Base-by-base conservation (phyloP, 495 filamentous ascomycete species). In the Pseudomonodictys pantanalensis region DNA sequence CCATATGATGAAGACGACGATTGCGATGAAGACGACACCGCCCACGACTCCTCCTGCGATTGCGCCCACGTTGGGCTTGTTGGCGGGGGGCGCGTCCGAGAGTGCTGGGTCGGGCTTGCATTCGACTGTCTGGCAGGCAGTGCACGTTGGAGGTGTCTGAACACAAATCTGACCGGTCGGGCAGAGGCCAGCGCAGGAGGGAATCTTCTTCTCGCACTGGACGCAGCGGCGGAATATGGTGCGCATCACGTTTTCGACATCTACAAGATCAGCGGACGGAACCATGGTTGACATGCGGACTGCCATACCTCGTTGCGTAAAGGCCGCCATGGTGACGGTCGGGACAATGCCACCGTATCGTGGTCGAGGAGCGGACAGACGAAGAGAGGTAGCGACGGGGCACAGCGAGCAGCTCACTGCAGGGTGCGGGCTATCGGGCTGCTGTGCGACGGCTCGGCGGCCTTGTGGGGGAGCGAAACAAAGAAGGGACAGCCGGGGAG, bases 1-100 rank as follows among this genome's bases (percentile, higher is more conserved):
- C 86, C 89, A 97, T 5, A 97, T 78, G 35, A 96, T 69, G 62
- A 87, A 95, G 5, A 85, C 87, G 30, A 91, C 66, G 23, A 89
- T 68, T 20, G 78, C 87, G 28, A 96, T 76, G 11, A 80, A 79
- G 15, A 78, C 80, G 1, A 96, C 65, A 64, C 88, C 91, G 55
- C 89, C 90, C 30, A 96, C 72, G 25, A 95, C 89, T 55, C 91
- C 89, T 66, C 89, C 90, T 17, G 88, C 87, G 62, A 96, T 93
- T 26, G 90, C 87, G 33, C 89, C 89, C 1, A 86, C 79, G 56
- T 90, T 87, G 18, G 85, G 81, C 2, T 83, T 78, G 11, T 74
- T 67, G 41, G 65, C 72, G 17, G 39, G 26, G 22, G 64, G 52
- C 48, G 43, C 32, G 41, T 65, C 26, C 12, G 55, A 17, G 22